A percentile compares a stretch with the other conserved stretches of the same genome.
These are phyloP conservation scores for Emergomyces africanus DNA, from an alignment of 2,329 filamentous ascomycete genomes.

Conservation along the genomic window DNA sequence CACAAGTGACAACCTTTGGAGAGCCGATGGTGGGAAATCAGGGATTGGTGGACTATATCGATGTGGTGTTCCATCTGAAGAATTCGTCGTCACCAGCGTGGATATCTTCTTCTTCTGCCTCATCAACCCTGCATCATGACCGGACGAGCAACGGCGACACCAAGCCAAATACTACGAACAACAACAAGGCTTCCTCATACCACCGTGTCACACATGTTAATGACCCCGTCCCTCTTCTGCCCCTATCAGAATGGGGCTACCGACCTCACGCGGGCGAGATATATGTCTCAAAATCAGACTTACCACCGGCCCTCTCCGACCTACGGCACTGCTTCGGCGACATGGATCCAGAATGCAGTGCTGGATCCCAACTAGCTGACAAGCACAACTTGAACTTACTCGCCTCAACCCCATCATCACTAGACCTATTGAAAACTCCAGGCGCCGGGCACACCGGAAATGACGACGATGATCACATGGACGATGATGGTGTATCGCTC, in stretches of 20 bases:
- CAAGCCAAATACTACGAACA: constrained; percentile 2
- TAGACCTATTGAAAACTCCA: background rate
- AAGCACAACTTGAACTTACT: background rate
- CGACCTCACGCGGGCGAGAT: constrained; percentile 75
- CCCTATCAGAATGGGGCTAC: constrained; percentile 80
- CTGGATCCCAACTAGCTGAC: constrained; percentile 27
- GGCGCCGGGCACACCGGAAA: background rate
- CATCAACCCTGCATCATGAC: background rate
- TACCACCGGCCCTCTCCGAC: constrained; percentile 57
- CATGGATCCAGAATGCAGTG: constrained; percentile 58
- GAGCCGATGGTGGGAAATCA: constrained; percentile 57
- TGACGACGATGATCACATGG: background rate
- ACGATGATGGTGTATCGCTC: background rate
- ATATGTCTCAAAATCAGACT: constrained; percentile 58
- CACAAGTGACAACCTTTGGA: constrained; percentile 79
- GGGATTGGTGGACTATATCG: constrained; percentile 41
- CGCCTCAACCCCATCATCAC: background rate
- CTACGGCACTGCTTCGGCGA: constrained; percentile 60
- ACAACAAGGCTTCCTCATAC: constrained; percentile 34
- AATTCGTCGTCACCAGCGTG: constrained; percentile 4
- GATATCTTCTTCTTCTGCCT: background rate
- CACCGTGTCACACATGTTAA: constrained; percentile 72
- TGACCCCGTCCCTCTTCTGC: constrained; percentile 82
- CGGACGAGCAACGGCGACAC: background rate
- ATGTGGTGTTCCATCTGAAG: constrained; percentile 35